These are phyloP conservation scores for Colletotrichum nymphaeae DNA, from an alignment of 2,329 filamentous ascomycete species.

Conservation along the genomic window DNA sequence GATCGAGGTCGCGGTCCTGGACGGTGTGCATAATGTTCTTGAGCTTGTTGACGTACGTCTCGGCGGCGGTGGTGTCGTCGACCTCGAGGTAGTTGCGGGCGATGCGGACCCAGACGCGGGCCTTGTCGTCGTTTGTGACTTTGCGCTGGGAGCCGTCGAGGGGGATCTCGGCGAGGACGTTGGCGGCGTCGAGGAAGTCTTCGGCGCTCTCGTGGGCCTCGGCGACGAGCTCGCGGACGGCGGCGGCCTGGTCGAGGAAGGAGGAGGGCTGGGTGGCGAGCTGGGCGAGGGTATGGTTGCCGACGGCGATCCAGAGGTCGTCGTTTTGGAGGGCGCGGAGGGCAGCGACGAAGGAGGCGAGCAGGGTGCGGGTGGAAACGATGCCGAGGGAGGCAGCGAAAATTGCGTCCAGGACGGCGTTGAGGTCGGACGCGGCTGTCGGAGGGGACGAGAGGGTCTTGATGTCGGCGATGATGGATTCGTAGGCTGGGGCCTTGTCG, in stretches of 20 bases:
- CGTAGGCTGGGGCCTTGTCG: slow-evolving; percentile 60
- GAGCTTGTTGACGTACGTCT: slow-evolving; percentile 91
- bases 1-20: slow-evolving; percentile 75
- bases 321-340: slow-evolving; percentile 71
- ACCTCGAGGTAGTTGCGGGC: slow-evolving; percentile 94
- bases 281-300: slow-evolving; percentile 76
- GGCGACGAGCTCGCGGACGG: slow-evolving; percentile 83
- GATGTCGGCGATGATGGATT: slow-evolving; percentile 57
- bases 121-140: slow-evolving; percentile 84
- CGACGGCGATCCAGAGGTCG: slow-evolving; percentile 80
- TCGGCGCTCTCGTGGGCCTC: slow-evolving; percentile 85
- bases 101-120: slow-evolving; percentile 90
- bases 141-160: slow-evolving; percentile 90
- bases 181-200: slow-evolving; percentile 83
- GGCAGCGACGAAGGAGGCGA: slow-evolving; percentile 72
- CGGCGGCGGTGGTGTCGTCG: slow-evolving; percentile 87
- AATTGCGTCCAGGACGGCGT: slow-evolving; percentile 74
- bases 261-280: slow-evolving; percentile 70
- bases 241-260: slow-evolving; percentile 86
- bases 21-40: slow-evolving; percentile 91
- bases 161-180: slow-evolving; percentile 83
- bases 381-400: slow-evolving; percentile 78
- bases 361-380: slow-evolving; percentile 78
- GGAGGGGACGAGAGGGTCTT: slow-evolving; percentile 52
- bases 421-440: slow-evolving; percentile 66